phyloP scores from a whole-genome alignment of 164 flowering plant species.

The Malania oleifera region DNA sequence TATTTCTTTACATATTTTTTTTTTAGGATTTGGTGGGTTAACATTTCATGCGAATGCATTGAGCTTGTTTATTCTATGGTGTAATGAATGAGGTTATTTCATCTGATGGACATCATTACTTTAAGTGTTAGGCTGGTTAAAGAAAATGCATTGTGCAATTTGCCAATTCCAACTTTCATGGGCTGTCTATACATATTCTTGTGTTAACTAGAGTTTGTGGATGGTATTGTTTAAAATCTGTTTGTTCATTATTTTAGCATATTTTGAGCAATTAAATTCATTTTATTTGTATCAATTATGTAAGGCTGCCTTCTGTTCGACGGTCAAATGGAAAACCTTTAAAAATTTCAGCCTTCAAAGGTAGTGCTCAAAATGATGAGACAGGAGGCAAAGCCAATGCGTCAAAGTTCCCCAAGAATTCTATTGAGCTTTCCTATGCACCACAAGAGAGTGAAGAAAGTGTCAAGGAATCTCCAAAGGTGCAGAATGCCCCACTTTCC shows the following conservation, averaged over 20 bases:
- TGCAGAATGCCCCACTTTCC: constrained; percentile 36
- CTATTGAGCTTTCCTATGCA: constrained; percentile 45
- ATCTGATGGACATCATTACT: no score
- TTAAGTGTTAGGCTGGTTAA: no score
- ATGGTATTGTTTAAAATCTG: background rate
- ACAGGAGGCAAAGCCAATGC: constrained; percentile 36
- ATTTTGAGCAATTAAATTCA: background rate
- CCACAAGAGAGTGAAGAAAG: constrained; percentile 47
- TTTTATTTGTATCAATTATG: constrained; percentile 30
- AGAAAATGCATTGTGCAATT: no score
- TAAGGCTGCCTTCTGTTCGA: constrained; percentile 25
- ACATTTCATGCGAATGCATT: no score
- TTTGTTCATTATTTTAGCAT: background rate
- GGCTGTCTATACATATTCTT: no score
- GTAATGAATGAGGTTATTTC: no score
- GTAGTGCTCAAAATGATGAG: constrained; percentile 47
- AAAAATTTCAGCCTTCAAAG: constrained; percentile 61
- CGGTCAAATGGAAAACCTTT: constrained; percentile 35
- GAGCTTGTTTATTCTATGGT: no score
- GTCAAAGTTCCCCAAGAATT: constrained; percentile 38
- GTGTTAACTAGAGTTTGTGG: no score
- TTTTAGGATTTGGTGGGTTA: no score
- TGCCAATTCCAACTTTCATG: no score
- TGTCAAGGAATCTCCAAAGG: constrained; percentile 23
- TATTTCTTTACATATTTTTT: no score